Conservation (phyloP, 2,329 filamentous ascomycete genomes). For the Phialocephala subalpina region DNA sequence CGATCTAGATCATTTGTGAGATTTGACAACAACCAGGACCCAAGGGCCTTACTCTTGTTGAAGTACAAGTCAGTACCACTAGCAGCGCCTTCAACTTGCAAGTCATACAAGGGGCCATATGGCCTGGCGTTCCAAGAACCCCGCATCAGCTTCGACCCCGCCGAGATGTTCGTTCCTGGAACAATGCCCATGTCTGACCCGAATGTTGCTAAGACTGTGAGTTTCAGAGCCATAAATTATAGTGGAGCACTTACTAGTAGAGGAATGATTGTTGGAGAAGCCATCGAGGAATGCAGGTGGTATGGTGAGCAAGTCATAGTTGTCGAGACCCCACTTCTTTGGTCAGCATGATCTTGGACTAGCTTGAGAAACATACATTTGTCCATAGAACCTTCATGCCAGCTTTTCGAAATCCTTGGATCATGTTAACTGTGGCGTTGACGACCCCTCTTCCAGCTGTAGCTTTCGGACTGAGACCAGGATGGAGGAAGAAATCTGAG, state of each 20-base stretch:
- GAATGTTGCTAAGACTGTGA: conserved; percentile 34
- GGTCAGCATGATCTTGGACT: background rate
- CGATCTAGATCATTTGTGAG: conserved; percentile 27
- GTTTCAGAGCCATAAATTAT: background rate
- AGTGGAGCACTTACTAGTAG: conserved; percentile 23
- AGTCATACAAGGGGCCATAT: conserved; percentile 39
- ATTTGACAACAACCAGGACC: background rate
- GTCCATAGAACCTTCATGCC: conserved; percentile 43
- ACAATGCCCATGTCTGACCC: conserved; percentile 44
- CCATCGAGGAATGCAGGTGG: conserved; percentile 41
- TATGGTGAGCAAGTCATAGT: conserved; percentile 42
- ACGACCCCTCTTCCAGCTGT: conserved; percentile 38
- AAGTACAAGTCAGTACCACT: conserved; percentile 42
- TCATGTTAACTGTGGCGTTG: conserved; percentile 43
- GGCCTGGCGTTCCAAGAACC: conserved; percentile 44
- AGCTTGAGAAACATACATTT: conserved; percentile 26
- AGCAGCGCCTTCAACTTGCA: conserved; percentile 39
- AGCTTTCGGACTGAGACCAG: conserved; percentile 37
- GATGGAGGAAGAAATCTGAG: conserved; percentile 42
- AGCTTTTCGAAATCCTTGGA: conserved; percentile 37
- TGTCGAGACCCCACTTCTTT: conserved; percentile 40
- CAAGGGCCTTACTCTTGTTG: conserved; percentile 36
- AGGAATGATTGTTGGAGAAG: conserved; percentile 38
- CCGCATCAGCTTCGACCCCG: conserved; percentile 40
- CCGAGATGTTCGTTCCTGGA: conserved; percentile 38